phyloP scores from a whole-genome alignment of 2,329 filamentous ascomycete genomes.

The Fusarium austroafricanum region DNA sequence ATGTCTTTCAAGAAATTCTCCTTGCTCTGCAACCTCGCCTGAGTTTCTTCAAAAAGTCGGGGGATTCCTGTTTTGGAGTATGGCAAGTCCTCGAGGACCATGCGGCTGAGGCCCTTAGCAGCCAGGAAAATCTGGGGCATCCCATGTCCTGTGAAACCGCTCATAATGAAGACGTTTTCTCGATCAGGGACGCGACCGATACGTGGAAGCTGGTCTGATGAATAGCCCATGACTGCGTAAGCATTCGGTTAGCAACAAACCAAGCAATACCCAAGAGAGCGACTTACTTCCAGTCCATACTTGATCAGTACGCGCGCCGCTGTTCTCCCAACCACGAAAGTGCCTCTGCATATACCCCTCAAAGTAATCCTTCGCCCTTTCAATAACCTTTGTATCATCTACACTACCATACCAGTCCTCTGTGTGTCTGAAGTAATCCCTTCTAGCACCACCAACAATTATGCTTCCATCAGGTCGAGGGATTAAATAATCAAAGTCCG shows the following conservation, averaged over 20 bases:
- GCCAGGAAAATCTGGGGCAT: constrained; percentile 59
- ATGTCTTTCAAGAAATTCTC: neutral
- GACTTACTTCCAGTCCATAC: constrained; percentile 11
- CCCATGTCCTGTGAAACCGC: constrained; percentile 63
- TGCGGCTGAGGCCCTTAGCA: constrained; percentile 10
- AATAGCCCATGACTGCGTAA: constrained; percentile 47
- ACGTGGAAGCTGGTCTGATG: constrained; percentile 55
- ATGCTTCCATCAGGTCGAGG: constrained; percentile 57
- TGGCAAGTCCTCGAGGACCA: neutral
- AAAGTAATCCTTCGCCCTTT: constrained; percentile 57
- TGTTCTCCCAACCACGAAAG: constrained; percentile 62
- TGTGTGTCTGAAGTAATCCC: constrained; percentile 50
- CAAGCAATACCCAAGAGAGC: rapidly evolving
- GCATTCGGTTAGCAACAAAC: neutral
- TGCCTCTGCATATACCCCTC: constrained; percentile 60
- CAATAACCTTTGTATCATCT: constrained; percentile 60
- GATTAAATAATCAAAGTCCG: constrained; percentile 58
- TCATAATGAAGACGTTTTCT: constrained; percentile 56
- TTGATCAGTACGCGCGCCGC: constrained; percentile 36
- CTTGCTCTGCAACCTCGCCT: neutral
- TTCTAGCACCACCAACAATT: constrained; percentile 47
- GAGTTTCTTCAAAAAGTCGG: neutral
- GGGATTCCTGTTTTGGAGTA: neutral
- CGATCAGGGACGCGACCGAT: constrained; percentile 56
- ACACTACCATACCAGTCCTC: constrained; percentile 60